A percentile compares a stretch with the other conserved stretches of the same genome.
Evolutionary conservation across 371 early-diverging fungal genomes (phyloP).

Genomic region (Saksenaea vasiformis): DNA sequence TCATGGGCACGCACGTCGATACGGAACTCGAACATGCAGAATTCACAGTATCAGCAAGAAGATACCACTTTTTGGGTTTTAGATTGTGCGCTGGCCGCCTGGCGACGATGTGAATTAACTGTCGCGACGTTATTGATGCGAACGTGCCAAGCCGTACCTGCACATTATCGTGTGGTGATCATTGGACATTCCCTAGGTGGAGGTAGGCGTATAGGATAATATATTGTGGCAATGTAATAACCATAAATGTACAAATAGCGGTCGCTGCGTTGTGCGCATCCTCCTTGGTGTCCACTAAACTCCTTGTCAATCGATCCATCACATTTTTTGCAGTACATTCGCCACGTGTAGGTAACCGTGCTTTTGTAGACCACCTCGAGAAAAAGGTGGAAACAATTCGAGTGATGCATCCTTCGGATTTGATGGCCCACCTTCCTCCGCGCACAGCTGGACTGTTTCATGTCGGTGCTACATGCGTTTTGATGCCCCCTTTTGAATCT

Average conservation of each 20-base stretch:
- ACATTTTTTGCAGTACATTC: constrained; percentile 31
- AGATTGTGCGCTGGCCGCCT: constrained; percentile 37
- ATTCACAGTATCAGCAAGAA: constrained; percentile 5
- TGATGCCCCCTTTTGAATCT: constrained; percentile 8
- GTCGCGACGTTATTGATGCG: constrained; percentile 44
- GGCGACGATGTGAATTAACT: constrained; percentile 41
- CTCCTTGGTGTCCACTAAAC: constrained; percentile 32
- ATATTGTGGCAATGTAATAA: neutral
- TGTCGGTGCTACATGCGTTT: constrained; percentile 26
- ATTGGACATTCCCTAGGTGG: constrained; percentile 39
- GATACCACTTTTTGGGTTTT: constrained; percentile 31
- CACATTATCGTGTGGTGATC: constrained; percentile 39
- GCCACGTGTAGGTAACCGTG: constrained; percentile 34
- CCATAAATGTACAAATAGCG: constrained; percentile 19
- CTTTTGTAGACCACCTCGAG: constrained; percentile 25
- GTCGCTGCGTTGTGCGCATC: constrained; percentile 44
- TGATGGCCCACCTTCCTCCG: constrained; percentile 39
- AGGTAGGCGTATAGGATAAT: constrained; percentile 26
- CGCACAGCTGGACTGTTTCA: constrained; percentile 39
- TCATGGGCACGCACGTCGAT: neutral
- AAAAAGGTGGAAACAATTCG: constrained; percentile 34
- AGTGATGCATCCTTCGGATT: constrained; percentile 25
- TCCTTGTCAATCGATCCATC: constrained; percentile 30
- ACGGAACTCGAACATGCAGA: neutral
- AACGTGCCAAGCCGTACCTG: constrained; percentile 27